Conservation (phyloP, 2,329 filamentous ascomycete species). For the Botrytis paeoniae region DNA sequence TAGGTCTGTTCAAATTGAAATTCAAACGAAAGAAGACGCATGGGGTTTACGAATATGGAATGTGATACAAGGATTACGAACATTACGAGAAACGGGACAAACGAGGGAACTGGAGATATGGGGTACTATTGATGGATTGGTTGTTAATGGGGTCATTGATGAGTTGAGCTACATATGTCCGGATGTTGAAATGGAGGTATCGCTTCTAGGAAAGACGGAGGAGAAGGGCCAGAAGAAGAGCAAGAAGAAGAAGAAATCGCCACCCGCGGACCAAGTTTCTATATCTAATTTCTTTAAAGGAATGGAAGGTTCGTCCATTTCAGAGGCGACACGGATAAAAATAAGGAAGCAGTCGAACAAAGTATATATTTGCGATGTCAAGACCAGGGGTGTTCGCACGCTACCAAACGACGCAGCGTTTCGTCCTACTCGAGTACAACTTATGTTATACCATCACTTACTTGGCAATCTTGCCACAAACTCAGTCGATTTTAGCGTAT, state of each 20-base stretch:
- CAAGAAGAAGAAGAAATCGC: conserved; percentile 27
- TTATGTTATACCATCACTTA: conserved; percentile 86
- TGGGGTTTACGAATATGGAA: conserved; percentile 89
- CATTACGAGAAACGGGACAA: conserved; percentile 65
- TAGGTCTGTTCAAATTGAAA: conserved; percentile 67
- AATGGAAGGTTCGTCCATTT: conserved; percentile 22
- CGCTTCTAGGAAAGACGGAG: conserved; percentile 29
- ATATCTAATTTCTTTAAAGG: conserved; percentile 35
- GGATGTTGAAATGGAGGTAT: conserved; percentile 62
- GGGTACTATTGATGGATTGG: conserved; percentile 76
- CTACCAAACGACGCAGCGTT: conserved; percentile 61
- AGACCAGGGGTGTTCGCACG: conserved; percentile 68
- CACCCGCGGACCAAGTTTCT: conserved; percentile 37
- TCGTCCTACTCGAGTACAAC: conserved; percentile 76
- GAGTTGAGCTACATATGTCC: conserved; percentile 76
- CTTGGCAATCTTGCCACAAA: conserved; percentile 73
- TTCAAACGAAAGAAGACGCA: conserved; percentile 72
- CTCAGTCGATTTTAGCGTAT: conserved; percentile 62
- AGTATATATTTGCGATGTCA: conserved; percentile 84
- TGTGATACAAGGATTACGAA: conserved; percentile 78
- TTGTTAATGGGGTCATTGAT: conserved; percentile 90
- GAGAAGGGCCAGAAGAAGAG: conserved; percentile 22
- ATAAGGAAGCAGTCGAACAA: conserved; percentile 30
- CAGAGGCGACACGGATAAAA: conserved; percentile 23
- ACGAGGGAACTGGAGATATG: conserved; percentile 80